Conservation (phyloP, 345 rosid species). For the Lenwebbia sp. region DNA sequence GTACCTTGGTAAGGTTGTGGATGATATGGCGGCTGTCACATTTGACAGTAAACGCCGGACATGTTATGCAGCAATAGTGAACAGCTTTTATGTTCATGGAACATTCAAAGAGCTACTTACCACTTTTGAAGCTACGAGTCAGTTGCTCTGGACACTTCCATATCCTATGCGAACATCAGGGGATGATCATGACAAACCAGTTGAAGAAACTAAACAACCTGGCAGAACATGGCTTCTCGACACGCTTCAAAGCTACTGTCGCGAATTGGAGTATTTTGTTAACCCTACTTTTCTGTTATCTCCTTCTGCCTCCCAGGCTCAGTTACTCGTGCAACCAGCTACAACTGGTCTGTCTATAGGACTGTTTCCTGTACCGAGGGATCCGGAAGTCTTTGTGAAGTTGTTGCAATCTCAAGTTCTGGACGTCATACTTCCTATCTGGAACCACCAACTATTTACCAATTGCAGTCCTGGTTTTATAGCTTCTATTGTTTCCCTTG, state of each 20-base stretch:
- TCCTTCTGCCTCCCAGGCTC: slow-evolving; percentile 70
- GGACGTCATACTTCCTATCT: slow-evolving; percentile 76
- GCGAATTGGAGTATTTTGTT: slow-evolving; percentile 75
- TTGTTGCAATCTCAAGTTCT: slow-evolving; percentile 89
- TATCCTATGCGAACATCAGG: slow-evolving; percentile 34
- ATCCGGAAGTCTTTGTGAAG: slow-evolving; percentile 76
- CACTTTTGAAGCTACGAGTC: slow-evolving; percentile 95
- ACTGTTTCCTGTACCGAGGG: slow-evolving; percentile 84
- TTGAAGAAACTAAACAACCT: slow-evolving; percentile 54
- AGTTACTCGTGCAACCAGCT: slow-evolving; percentile 83
- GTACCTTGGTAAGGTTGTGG: slow-evolving; percentile 88
- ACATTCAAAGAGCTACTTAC: slow-evolving; percentile 84
- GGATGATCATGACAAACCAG: slow-evolving; percentile 55
- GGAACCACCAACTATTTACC: slow-evolving; percentile 83
- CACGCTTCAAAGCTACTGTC: slow-evolving; percentile 77
- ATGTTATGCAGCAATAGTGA: slow-evolving; percentile 77
- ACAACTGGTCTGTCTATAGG: slow-evolving; percentile 85
- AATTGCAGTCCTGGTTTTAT: slow-evolving; percentile 66
- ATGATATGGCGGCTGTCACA: slow-evolving; percentile 65
- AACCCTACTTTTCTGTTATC: slow-evolving; percentile 63
- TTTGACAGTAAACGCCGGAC: slow-evolving; percentile 80
- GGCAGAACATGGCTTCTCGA: slow-evolving; percentile 69
- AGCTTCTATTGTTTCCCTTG: slow-evolving; percentile 63
- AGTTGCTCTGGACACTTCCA: slow-evolving; percentile 74
- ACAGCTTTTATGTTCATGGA: slow-evolving; percentile 87